phyloP scores from a whole-genome alignment of 164 flowering plant species.

The Euptelea pleiosperma region DNA sequence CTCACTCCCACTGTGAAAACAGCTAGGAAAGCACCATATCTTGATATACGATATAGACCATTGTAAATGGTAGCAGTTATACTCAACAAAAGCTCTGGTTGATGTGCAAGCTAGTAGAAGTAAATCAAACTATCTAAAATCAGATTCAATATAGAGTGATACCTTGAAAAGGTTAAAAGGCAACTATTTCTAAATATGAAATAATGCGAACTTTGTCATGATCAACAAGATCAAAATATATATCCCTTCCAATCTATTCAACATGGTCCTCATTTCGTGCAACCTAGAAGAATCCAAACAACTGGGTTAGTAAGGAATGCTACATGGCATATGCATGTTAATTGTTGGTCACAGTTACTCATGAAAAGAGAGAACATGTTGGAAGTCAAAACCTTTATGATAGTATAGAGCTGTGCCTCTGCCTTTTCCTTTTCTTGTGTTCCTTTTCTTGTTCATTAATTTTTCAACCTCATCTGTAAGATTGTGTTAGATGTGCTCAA shows the following conservation, averaged over 20 bases:
- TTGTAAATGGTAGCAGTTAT: too few relatives aligned
- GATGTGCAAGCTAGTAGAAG: too few relatives aligned
- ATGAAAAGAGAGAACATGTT: neutral
- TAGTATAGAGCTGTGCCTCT: conserved; percentile 79
- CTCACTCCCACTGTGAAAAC: too few relatives aligned
- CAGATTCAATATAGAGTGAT: neutral
- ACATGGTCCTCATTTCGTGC: conserved; percentile 73
- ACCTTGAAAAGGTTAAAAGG: conserved; percentile 68
- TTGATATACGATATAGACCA: too few relatives aligned
- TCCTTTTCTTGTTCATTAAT: conserved; percentile 92
- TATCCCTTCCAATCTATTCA: conserved; percentile 74
- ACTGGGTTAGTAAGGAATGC: neutral
- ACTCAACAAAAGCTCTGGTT: too few relatives aligned
- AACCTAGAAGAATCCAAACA: conserved; percentile 37
- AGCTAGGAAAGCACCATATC: too few relatives aligned
- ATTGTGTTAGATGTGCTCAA: conserved; percentile 7
- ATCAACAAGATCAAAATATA: conserved; percentile 84
- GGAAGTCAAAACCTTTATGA: conserved; percentile 59
- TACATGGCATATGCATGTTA: neutral
- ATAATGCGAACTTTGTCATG: conserved; percentile 81
- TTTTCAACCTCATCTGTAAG: conserved; percentile 72
- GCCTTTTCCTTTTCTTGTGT: conserved; percentile 82
- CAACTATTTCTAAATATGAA: conserved; percentile 69
- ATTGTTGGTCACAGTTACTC: neutral
- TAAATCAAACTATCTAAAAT: neutral